A percentile compares a stretch with the other conserved stretches of the same genome.
Conservation (phyloP, 2,329 filamentous ascomycete genomes). For the Cryphonectria parasitica region DNA sequence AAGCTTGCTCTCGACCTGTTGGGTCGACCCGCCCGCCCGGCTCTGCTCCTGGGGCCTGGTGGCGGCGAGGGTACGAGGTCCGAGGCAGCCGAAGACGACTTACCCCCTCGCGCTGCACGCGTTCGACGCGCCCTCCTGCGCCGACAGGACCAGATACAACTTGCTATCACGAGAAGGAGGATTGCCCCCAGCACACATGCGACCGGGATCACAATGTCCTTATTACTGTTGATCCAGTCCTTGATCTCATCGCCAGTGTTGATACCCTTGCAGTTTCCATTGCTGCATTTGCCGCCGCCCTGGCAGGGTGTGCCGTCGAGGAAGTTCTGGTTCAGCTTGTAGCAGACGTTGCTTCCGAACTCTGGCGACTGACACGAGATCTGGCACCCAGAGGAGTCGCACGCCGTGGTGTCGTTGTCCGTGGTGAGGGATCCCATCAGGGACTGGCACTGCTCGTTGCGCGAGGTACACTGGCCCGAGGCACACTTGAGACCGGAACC, state of each 20-base stretch:
- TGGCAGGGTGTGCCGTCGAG: constrained; percentile 87
- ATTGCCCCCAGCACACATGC: constrained; percentile 72
- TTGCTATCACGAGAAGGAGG: constrained; percentile 68
- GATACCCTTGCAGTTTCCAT: constrained; percentile 76
- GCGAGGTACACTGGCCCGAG: constrained; percentile 91
- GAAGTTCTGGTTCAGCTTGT: constrained; percentile 85
- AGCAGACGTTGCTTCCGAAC: constrained; percentile 69
- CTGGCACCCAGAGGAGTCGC: constrained; percentile 72
- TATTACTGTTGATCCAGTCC: constrained; percentile 77
- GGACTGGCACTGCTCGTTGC: constrained; percentile 85
- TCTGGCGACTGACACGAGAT: constrained; percentile 76
- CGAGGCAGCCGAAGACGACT: constrained; percentile 6
- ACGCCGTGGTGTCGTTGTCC: constrained; percentile 79
- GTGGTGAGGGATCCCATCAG: constrained; percentile 76
- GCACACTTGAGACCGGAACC: constrained; percentile 80
- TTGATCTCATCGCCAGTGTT: constrained; percentile 71
- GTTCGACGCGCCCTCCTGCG: constrained; percentile 8
- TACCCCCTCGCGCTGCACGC: constrained; percentile 1
- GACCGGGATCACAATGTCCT: constrained; percentile 81
- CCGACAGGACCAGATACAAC: constrained; percentile 56
- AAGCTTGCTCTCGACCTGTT: background rate
- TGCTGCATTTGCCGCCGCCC: constrained; percentile 77
- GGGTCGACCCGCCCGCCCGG: background rate
- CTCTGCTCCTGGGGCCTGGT: constrained; percentile 18
- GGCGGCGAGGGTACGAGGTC: constrained; percentile 22